Base-by-base conservation (phyloP, 75 land plant genomes). In the Selaginella moellendorffii region DNA sequence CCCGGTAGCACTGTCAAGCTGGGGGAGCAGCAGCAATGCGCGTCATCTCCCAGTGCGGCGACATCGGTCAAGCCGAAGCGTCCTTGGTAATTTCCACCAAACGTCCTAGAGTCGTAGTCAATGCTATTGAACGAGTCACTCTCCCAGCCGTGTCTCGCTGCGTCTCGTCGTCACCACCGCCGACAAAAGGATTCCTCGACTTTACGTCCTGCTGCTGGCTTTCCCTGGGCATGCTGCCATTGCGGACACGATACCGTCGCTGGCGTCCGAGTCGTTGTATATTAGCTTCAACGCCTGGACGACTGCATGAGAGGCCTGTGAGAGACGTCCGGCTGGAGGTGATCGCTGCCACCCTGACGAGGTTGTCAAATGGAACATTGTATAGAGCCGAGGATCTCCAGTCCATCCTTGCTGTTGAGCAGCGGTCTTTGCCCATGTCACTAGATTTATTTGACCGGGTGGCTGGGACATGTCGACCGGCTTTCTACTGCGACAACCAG, bases 401-500 rank as follows among this genome's bases (percentile, higher is more conserved):
- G n/a, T n/a, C n/a, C n/a, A n/a, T 56, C 59, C 24, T 56, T 56
- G n/a, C 59, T 56, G 46, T 36, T 36, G 5, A 36, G 14, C 46
- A 36, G 14, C 14, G 46, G 46, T 14, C 75, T n/a, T 68, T 30
- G 89, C 99, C 99, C 99, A 95, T 42, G 91, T 84, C 8, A 89
- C 96, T 60, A 95, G 82, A 74, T 95, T 95, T 66, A 89, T 87
- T 63, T 89, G 85, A 53, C 97, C 97, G 26, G 90, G 71, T n/a
- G 96, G 90, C 56, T 82, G 99, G 31, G 83, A 82, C 83, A 86
- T 82, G 65, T 95, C 99, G 30, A 95, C 96, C 36, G 99, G 97
- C 70, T 78, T 69, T 82, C 83, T 89, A 71, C 99, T 95, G 84
- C 9, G 30, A n/a, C n/a, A n/a, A n/a, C n/a, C n/a, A n/a, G n/a